These are phyloP conservation scores for Lolium perenne DNA, from an alignment of 176 grass and related monocot genomes.

Conservation along the genomic window DNA sequence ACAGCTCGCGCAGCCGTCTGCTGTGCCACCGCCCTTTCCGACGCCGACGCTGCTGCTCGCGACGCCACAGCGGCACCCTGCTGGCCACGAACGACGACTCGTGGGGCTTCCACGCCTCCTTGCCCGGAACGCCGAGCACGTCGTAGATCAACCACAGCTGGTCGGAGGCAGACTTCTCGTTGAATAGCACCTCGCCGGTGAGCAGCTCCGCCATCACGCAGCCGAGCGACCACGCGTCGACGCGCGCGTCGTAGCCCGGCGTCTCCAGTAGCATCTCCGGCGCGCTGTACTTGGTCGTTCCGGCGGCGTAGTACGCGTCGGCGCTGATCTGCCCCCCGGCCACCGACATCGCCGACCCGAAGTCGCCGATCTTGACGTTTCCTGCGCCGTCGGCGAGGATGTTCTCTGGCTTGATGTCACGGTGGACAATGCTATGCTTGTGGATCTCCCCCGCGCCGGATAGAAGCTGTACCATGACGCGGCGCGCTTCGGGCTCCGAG, in stretches of 20 bases:
- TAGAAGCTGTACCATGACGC: constrained; percentile 9
- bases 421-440: constrained; percentile 65
- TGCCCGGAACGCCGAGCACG: background rate
- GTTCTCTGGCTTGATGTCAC: constrained; percentile 95
- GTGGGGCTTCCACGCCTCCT: background rate
- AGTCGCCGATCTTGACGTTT: constrained; percentile 34
- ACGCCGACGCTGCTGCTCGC: background rate
- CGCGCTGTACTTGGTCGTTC: background rate
- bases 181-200: constrained; percentile 1
- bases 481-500: background rate
- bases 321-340: background rate
- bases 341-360: background rate
- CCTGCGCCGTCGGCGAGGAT: constrained; percentile 49
- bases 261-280: constrained; percentile 10
- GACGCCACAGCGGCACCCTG: constrained; percentile 2
- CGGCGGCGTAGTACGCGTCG: background rate
- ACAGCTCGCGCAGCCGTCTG: background rate
- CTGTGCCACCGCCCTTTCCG: background rate
- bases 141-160: background rate
- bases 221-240: constrained; percentile 7
- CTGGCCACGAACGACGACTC: background rate
- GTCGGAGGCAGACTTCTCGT: background rate
- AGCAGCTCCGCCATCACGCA: constrained; percentile 24
- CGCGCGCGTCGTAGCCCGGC: background rate
- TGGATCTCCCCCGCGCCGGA: background rate